Conservation (phyloP, 2,329 filamentous ascomycete genomes). For the Penicillium thymicola region DNA sequence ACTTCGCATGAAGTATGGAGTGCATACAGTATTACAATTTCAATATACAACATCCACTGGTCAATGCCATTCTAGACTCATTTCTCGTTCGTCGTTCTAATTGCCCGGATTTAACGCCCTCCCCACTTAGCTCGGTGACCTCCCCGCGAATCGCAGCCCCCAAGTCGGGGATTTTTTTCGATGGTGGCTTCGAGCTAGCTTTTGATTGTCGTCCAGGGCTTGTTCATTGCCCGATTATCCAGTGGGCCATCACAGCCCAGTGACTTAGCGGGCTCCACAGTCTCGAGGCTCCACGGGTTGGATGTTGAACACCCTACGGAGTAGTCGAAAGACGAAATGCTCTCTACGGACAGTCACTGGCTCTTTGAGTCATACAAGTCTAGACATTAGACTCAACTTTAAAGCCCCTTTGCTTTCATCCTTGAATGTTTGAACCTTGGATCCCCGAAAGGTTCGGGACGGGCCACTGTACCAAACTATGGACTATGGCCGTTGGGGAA, state of each 20-base stretch:
- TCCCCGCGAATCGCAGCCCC: constrained; percentile 14
- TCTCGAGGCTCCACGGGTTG: neutral
- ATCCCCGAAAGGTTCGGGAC: constrained; percentile 23
- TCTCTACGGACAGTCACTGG: neutral
- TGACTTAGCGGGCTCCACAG: constrained; percentile 8
- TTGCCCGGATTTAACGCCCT: constrained; percentile 17
- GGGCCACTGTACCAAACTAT: constrained; percentile 30
- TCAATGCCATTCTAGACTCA: neutral
- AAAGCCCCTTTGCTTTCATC: neutral
- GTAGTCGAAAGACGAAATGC: neutral
- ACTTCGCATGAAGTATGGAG: neutral
- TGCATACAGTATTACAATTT: neutral
- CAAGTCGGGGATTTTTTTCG: constrained; percentile 6
- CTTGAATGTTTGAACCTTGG: neutral
- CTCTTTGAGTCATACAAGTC: neutral
- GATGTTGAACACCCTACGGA: neutral
- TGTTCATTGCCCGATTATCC: constrained; percentile 11
- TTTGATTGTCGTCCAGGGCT: constrained; percentile 5
- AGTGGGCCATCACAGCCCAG: constrained; percentile 19
- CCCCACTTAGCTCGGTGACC: constrained; percentile 11
- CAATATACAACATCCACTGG: neutral
- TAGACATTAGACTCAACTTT: neutral
- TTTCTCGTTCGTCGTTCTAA: constrained; percentile 4
- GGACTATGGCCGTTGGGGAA: constrained; percentile 17
- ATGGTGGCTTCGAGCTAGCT: constrained; percentile 12